A percentile compares a stretch with the other conserved stretches of the same genome.
These are phyloP conservation scores for Chalciporus pseudorubinellus DNA, from an alignment of 768 basidiomycete genomes.

Conservation along the genomic window DNA sequence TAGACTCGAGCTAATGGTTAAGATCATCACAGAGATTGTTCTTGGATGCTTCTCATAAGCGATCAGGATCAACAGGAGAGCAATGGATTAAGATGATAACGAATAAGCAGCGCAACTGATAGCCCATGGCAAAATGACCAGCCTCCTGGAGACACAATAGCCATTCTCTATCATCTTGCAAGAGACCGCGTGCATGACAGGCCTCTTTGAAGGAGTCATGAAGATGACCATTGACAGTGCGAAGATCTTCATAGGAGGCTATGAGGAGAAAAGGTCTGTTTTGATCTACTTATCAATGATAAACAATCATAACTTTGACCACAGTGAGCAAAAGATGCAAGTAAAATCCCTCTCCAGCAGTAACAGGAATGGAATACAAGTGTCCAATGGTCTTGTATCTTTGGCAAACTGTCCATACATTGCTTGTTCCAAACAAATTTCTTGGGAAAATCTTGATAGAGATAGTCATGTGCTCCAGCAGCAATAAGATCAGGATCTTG, in stretches of 20 bases:
- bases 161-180: no score
- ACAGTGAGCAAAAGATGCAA: constrained; percentile 5
- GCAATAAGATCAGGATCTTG: no score
- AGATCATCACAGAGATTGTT: constrained; percentile 28
- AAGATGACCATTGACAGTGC: no score
- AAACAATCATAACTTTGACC: no score
- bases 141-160: constrained; percentile 41
- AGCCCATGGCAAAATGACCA: constrained; percentile 36
- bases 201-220: no score
- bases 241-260: no score
- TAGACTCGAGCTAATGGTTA: not conserved
- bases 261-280: constrained; percentile 2
- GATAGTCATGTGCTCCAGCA: no score
- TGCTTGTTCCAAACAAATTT: constrained; percentile 25
- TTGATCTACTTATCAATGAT: no score
- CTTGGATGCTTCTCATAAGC: constrained; percentile 37
- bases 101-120: constrained; percentile 38
- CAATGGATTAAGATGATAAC: constrained; percentile 38
- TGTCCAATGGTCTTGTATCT: constrained; percentile 31
- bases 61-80: constrained; percentile 30
- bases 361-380: constrained; percentile 35
- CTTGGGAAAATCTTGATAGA: constrained; percentile 33
- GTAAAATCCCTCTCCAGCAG: no score
- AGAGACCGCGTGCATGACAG: no score
- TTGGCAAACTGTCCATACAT: no score